A percentile compares a stretch with the other conserved stretches of the same genome.
phyloP scores from a whole-genome alignment of 768 basidiomycete genomes.

The Flagelloscypha sp. region DNA sequence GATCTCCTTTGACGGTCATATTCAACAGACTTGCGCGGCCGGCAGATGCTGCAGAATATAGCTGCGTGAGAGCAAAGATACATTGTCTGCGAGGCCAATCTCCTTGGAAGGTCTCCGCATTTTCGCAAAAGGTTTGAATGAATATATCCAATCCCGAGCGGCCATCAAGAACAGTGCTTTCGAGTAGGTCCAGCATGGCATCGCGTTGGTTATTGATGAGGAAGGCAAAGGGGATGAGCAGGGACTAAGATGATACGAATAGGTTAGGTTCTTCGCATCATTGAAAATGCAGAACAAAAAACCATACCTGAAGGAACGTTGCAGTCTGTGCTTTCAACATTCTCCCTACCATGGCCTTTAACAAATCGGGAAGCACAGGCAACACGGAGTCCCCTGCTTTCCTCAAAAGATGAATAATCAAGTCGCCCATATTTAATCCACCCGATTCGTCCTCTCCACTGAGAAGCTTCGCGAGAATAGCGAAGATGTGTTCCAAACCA shows the following conservation, averaged over 20 bases:
- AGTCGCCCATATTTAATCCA: conserved; percentile 87
- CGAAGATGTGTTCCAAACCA: conserved; percentile 70
- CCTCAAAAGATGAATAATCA: conserved; percentile 88
- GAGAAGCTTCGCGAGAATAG: conserved; percentile 70
- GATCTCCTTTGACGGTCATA: conserved; percentile 82
- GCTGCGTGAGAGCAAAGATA: conserved; percentile 68
- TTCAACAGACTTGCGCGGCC: conserved; percentile 59
- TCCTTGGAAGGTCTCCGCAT: conserved; percentile 89
- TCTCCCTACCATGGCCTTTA: conserved; percentile 74
- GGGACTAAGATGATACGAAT: conserved; percentile 42
- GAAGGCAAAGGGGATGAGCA: conserved; percentile 91
- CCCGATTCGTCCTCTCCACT: conserved; percentile 82
- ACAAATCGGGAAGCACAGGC: conserved; percentile 79
- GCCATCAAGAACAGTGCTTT: conserved; percentile 51
- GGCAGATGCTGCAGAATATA: conserved; percentile 60
- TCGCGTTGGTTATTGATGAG: conserved; percentile 82
- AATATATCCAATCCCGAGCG: conserved; percentile 75
- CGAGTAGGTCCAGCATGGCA: conserved; percentile 69
- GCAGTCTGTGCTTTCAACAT: conserved; percentile 85
- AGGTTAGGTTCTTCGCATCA: too few relatives aligned
- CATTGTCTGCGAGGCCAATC: conserved; percentile 89
- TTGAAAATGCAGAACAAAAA: background rate
- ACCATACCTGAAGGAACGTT: conserved; percentile 75
- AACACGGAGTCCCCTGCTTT: conserved; percentile 73
- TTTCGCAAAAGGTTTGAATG: conserved; percentile 92